Evolutionary conservation across 352 stramenopile genomes (phyloP).

Genomic region (Globisporangium recalcitrans): DNA sequence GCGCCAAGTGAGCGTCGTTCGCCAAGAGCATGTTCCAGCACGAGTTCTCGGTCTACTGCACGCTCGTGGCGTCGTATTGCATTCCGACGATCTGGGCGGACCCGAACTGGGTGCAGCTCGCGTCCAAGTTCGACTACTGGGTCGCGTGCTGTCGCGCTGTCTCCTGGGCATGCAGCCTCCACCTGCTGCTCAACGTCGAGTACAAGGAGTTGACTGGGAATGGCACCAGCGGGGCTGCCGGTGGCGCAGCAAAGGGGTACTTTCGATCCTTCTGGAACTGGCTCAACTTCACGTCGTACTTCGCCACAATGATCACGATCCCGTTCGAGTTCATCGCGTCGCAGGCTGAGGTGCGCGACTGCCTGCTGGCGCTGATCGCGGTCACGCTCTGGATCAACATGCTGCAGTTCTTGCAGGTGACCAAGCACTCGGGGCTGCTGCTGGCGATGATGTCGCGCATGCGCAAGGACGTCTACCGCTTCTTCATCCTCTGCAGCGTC

Average conservation of each 20-base stretch:
- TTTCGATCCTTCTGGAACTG: conserved; percentile 59
- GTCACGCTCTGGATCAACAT: conserved; percentile 67
- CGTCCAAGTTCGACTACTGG: conserved; percentile 34
- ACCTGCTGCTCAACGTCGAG: conserved; percentile 49
- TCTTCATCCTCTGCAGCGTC: conserved; percentile 64
- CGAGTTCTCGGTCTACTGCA: conserved; percentile 45
- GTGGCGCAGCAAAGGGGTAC: conserved; percentile 37
- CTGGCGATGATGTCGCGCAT: conserved; percentile 80
- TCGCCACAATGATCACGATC: conserved; percentile 38
- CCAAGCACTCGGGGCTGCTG: conserved; percentile 47
- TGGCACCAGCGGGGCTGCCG: neutral
- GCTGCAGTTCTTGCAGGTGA: conserved; percentile 68
- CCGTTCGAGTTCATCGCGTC: conserved; percentile 40
- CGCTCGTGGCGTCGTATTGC: conserved; percentile 47
- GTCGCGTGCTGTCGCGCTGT: conserved; percentile 31
- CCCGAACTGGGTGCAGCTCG: conserved; percentile 41
- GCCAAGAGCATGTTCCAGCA: conserved; percentile 39
- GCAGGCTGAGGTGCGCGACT: conserved; percentile 33
- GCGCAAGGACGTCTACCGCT: conserved; percentile 61
- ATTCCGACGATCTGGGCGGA: conserved; percentile 53
- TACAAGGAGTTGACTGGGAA: conserved; percentile 35
- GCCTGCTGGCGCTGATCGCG: conserved; percentile 45
- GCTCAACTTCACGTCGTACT: conserved; percentile 48
- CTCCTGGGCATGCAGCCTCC: conserved; percentile 51
- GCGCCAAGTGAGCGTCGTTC: conserved; percentile 61